phyloP scores from a whole-genome alignment of 176 grass and related monocot species.

The Metroxylon sagu region DNA sequence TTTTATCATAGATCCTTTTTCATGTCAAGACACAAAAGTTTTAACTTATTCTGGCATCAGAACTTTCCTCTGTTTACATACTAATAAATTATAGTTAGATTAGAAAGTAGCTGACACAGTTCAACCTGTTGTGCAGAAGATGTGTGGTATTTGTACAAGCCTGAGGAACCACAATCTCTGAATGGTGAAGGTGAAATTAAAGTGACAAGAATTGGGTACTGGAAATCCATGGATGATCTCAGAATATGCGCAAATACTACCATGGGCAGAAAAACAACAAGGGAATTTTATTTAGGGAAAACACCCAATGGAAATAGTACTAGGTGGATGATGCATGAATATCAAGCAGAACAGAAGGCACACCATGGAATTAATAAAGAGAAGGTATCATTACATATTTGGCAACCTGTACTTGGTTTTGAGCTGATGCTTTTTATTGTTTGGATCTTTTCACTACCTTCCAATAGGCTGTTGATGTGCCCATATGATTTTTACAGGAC shows the following conservation, averaged over 20 bases:
- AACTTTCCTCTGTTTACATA: not conserved
- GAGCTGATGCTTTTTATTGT: not conserved
- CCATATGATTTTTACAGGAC: constrained; percentile 37
- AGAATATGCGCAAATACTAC: constrained; percentile 27
- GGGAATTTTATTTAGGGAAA: constrained; percentile 41
- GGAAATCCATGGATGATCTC: constrained; percentile 14
- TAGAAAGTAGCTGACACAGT: constrained; percentile 10
- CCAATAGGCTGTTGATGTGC: constrained; percentile 6
- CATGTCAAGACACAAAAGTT: not conserved
- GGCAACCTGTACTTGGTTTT: no score
- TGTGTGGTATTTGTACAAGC: constrained; percentile 28
- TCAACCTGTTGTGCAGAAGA: constrained; percentile 22
- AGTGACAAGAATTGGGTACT: constrained; percentile 33
- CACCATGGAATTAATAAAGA: constrained; percentile 17
- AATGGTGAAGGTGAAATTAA: constrained; percentile 12
- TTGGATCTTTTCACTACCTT: not conserved
- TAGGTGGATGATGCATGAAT: constrained; percentile 50
- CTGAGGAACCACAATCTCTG: constrained; percentile 5
- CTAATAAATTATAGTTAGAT: not conserved
- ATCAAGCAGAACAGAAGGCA: constrained; percentile 24
- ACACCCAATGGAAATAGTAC: constrained; percentile 31
- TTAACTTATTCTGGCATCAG: not conserved
- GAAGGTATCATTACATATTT: constrained; percentile 24
- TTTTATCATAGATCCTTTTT: no score
- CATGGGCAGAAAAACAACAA: constrained; percentile 27